phyloP scores from a whole-genome alignment of 139 green algal species.

The Haematococcus lacustris region DNA sequence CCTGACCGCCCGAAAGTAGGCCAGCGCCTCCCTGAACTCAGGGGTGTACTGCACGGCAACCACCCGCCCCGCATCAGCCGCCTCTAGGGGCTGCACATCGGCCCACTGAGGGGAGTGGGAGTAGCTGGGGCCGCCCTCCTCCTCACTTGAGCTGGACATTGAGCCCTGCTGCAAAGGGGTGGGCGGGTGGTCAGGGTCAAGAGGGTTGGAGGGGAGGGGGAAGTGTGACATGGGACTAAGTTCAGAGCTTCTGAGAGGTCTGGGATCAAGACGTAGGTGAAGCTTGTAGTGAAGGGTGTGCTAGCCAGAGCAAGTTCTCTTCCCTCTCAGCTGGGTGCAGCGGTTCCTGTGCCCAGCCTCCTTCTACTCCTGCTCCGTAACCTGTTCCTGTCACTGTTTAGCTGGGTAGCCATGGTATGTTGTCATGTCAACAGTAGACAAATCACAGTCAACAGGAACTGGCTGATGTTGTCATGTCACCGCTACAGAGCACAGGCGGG shows the following conservation, averaged over 20 bases:
- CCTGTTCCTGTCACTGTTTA: not conserved
- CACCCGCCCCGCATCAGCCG: slow-evolving; percentile 16
- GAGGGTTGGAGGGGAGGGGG: not conserved
- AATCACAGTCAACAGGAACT: too few species aligned
- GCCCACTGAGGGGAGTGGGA: slow-evolving; percentile 35
- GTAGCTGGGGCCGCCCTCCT: slow-evolving; percentile 4
- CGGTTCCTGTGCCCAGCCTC: too few species aligned
- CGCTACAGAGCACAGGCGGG: not conserved
- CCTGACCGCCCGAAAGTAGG: slow-evolving; percentile 43
- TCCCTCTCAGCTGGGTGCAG: too few species aligned
- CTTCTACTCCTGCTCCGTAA: too few species aligned
- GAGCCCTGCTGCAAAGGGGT: not conserved
- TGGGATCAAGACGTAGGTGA: not conserved
- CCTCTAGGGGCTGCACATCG: slow-evolving; percentile 30
- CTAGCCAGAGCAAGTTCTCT: not conserved
- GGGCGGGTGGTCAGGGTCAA: not conserved
- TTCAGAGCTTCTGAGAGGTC: not conserved
- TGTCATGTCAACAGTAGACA: not conserved
- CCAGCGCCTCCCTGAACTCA: slow-evolving; percentile 41
- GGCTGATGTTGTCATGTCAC: not conserved
- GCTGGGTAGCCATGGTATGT: not conserved
- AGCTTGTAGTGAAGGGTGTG: not conserved
- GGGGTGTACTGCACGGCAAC: slow-evolving; percentile 43
- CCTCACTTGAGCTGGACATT: not conserved
- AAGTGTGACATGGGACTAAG: not conserved